Base-by-base conservation (phyloP, 352 stramenopile species). In the Globisporangium takayamanum region DNA sequence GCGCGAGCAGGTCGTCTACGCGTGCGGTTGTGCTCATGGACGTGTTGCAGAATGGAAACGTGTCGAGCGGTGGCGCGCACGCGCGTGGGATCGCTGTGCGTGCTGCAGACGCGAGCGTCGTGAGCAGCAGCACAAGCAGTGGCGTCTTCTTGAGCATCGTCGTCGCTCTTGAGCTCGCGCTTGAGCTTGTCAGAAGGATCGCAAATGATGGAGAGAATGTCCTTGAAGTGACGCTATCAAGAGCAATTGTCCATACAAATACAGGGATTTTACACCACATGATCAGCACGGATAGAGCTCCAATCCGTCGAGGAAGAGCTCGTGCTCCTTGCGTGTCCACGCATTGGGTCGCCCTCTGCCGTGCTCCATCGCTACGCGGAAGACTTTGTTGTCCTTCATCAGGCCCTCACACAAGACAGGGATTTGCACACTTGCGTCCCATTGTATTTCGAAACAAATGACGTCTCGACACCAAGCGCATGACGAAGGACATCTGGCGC, bases 1-100 rank as follows among this genome's bases (percentile, higher is more conserved):
- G 74, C 18, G 51, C 11, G 20, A 97, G 74, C 33, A 98, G 73
- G 49, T 92, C 83, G 8, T 89, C 60, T 6, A 97, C 72, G n/a
- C 92, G 81, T 30, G 64, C 73, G 1, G 64, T 36, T n/a, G 74
- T 75, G 4, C 68, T 59, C 37, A 96, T 62, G 14, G 70, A 84
- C 36, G 71, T 30, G 64, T 97, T 82, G 68, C 90, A 97, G 68
- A 95, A 97, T 16, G 76, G 59, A 11, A 90, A 68, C 20, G 71
- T 42, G n/a, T 58, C 37, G 55, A 72, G 59, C 26, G 67, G 56
- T 0, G 60, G 33, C 10, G 67, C 63, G 25, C 83, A 93, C 0
- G 80, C 83, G 52, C 81, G 79, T 22, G 78, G 78, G 57, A 91
- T 89, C 39, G 62, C 59, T 2, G 64, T 42, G 1, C 3, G 28